Percentiles rank a stretch among this genome's conserved stretches.
These are phyloP conservation scores for Durusdinium trenchii DNA, from an alignment of 73 alveolate species.

Conservation along the genomic window DNA sequence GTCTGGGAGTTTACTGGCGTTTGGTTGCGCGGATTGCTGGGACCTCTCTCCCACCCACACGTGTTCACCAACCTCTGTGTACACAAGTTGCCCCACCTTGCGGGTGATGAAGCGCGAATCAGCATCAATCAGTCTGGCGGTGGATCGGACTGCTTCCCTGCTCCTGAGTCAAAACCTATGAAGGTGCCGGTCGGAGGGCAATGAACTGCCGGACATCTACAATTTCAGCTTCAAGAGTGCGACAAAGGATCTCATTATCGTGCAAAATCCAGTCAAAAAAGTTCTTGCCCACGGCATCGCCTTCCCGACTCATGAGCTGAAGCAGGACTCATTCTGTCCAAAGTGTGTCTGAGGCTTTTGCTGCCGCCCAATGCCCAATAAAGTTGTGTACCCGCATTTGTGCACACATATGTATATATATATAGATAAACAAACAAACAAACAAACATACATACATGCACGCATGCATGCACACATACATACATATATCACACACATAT, in stretches of 20 bases:
- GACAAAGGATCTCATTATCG: background rate
- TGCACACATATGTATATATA: background rate
- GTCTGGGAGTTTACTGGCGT: too few relatives aligned
- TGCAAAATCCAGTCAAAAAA: slow-evolving; percentile 20
- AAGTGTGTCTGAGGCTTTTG: background rate
- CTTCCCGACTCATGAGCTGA: background rate
- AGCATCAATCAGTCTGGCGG: background rate
- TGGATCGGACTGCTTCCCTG: slow-evolving; percentile 16
- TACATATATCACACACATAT: too few relatives aligned
- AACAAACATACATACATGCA: background rate
- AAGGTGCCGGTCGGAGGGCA: background rate
- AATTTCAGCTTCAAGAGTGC: background rate
- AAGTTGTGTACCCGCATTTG: background rate
- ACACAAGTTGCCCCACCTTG: background rate
- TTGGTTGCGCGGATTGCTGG: too few relatives aligned
- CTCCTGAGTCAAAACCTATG: background rate
- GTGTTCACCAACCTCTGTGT: too few relatives aligned
- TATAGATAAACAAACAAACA: background rate
- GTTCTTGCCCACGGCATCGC: slow-evolving; percentile 23
- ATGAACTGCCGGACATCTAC: background rate
- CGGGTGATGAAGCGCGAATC: slow-evolving; percentile 49
- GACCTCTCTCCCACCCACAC: too few relatives aligned
- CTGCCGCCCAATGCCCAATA: background rate
- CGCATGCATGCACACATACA: background rate
- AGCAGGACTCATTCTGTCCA: background rate